Evolutionary conservation across 2,329 filamentous ascomycete species (phyloP).

Genomic region (Teratosphaeria viscida): DNA sequence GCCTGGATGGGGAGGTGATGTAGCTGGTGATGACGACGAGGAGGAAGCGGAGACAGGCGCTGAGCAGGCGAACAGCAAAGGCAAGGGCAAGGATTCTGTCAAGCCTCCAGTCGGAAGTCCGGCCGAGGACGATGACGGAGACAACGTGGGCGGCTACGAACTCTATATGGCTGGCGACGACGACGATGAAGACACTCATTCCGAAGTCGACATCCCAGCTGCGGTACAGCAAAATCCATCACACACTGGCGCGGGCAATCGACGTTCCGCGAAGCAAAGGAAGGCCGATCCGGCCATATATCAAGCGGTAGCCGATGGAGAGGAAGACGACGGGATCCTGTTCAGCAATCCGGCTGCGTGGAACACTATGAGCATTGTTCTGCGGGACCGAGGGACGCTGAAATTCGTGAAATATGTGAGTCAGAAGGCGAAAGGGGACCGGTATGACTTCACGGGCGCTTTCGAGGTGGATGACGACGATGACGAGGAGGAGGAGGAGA

Average conservation of each 20-base stretch:
- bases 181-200: slow-evolving; percentile 38
- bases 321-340: slow-evolving; percentile 66
- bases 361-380: slow-evolving; percentile 86
- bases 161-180: slow-evolving; percentile 83
- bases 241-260: slow-evolving; percentile 38
- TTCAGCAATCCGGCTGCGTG: slow-evolving; percentile 62
- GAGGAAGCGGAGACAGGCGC: slow-evolving; percentile 47
- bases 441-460: slow-evolving; percentile 80
- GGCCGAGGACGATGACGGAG: slow-evolving; percentile 42
- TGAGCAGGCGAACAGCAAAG: slow-evolving; percentile 26
- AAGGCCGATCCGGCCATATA: slow-evolving; percentile 74
- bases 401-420: slow-evolving; percentile 97
- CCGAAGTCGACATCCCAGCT: slow-evolving; percentile 28
- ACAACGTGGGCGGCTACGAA: slow-evolving; percentile 62
- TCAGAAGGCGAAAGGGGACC: slow-evolving; percentile 67
- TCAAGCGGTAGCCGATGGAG: slow-evolving; percentile 49
- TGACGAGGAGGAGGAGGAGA: slow-evolving; percentile 40
- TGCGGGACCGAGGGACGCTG: slow-evolving; percentile 75
- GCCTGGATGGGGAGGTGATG: slow-evolving; percentile 69
- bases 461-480: slow-evolving; percentile 51
- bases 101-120: slow-evolving; percentile 3
- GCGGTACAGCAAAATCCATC: slow-evolving; percentile 19
- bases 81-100: slow-evolving; percentile 13
- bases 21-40: slow-evolving; percentile 30
- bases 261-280: slow-evolving; percentile 27